Evolutionary conservation across 2,329 filamentous ascomycete genomes (phyloP), one percentile per base, ranked within the genome.

Genomic region (Aspergillus persii): DNA sequence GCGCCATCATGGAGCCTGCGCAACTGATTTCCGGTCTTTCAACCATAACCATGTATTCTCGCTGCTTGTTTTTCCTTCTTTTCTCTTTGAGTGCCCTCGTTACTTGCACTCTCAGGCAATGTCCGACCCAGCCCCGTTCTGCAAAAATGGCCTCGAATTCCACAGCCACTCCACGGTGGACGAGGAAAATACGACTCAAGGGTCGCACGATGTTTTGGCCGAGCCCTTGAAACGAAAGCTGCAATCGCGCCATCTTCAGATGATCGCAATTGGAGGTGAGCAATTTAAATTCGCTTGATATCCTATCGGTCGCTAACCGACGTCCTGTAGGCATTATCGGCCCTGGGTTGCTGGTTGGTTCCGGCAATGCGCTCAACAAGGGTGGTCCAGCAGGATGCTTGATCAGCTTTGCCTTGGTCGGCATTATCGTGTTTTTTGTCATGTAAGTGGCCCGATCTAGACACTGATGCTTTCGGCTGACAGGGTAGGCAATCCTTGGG

Each of bases 361-460:
- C 87, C 2, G 89, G 90, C 39, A 85, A 87, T 50, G 89, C 89
- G 0, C 77, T 93, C 27, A 80, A 83, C 11, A 84, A 81, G 47
- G 89, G 89, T 57, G 90, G 90, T 0, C 89, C 90, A 15, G 89
- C 88, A 0, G 86, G 88, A 0, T 75, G 91, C 52, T 72, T 92
- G 39, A 91, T 92, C 68, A 89, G 89, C 1, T 93, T 92, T 64
- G 84, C 82, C 8, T 77, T 91, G 30, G 88, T 91, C 63, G 89
- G 87, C 9, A 82, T 91, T 62, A 84, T 92, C 59, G 88, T 89
- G 2, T 84, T 76, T 62, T 76, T 75, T 56, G 71, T 75, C 47
- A 77, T 78, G 74, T 74, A 60, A 51, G 61, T 39, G 11, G 8
- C n/a, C 23, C 18, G 11, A 30, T 9, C 53, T 39, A 7, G 44